Percentiles rank a stretch among this genome's conserved stretches.
Conservation (phyloP, 1,139 yeast species). For the Waltiozyma sp. region DNA sequence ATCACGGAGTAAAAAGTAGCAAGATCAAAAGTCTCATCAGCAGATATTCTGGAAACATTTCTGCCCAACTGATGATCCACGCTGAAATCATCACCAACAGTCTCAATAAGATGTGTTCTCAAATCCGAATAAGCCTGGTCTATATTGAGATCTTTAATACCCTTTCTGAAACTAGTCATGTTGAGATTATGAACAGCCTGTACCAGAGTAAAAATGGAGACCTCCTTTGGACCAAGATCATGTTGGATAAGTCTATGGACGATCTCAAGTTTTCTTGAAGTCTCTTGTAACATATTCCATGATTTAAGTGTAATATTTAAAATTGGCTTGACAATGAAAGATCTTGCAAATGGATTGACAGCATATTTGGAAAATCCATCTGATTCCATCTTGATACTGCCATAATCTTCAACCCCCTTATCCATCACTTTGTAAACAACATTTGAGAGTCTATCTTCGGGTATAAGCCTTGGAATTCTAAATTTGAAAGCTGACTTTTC, state of each 20-base stretch:
- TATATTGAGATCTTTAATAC: conserved; percentile 2
- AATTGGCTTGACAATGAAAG: conserved; percentile 14
- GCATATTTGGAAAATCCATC: conserved; percentile 15
- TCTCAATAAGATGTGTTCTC: conserved; percentile 7
- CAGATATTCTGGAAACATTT: conserved; percentile 3
- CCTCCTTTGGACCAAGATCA: conserved; percentile 33
- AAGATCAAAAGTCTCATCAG: conserved; percentile 6
- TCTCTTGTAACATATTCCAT: conserved; percentile 25
- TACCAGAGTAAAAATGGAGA: conserved; percentile 39
- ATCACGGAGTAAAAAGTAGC: conserved; percentile 33
- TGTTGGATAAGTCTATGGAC: conserved; percentile 43
- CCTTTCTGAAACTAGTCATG: conserved; percentile 8
- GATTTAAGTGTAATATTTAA: conserved; percentile 21
- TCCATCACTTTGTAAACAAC: conserved; percentile 21
- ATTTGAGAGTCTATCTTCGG: conserved; percentile 24
- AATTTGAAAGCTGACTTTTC: conserved; percentile 34
- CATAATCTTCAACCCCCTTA: conserved; percentile 20
- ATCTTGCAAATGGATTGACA: conserved; percentile 20
- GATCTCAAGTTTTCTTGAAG: conserved; percentile 34
- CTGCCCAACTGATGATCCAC: conserved; percentile 21
- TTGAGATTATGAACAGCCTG: conserved; percentile 24
- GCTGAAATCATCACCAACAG: conserved; percentile 15
- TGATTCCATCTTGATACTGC: conserved; percentile 19
- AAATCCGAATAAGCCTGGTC: conserved; percentile 18
- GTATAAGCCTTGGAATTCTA: conserved; percentile 46